Base-by-base conservation (phyloP, 352 stramenopile genomes). In the Aphanomyces invadans region DNA sequence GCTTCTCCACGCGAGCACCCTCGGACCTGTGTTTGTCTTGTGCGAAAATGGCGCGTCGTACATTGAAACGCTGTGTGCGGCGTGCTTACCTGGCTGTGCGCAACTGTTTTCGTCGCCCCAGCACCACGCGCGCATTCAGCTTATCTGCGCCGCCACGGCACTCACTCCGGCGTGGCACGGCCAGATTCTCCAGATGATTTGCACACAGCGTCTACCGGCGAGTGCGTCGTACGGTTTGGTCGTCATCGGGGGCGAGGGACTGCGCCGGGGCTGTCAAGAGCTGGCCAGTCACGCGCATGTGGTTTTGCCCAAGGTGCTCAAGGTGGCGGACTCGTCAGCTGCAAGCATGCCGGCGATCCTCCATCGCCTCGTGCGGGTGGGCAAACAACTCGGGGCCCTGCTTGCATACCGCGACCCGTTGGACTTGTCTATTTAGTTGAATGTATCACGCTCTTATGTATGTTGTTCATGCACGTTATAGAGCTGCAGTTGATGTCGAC, bases 1-100 rank as follows among this genome's bases (percentile, higher is more conserved):
- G 44, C 23, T 66, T 0, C 42, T 66, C 11, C 33, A 57, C 15
- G 59, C 59, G 3, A 44, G 44, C 12, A 25, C 36, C 19, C 25
- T 53, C 28, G 59, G 59, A 15, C 45, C 59, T 15, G 59, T 66
- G 2, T 66, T 66, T 59, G 46, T 66, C n/a, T 21, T 66, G 33
- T 62, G 33, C 33, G 59, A 66, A 66, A 38, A 57, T 25, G 44
- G 38, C 31, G 36, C 33, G 21, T 26, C 39, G 44, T 66, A 32
- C 59, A 55, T 66, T n/a, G 59, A 66, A 66, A 9, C 19, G 19
- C 46, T 66, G 15, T 66, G 59, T 29, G 3, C 15, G 5, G 51
- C 25, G 7, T 66, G 33, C 29, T 66, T 66, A 17, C 59, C 59
- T 28, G 29, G 59, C 17, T 66, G 59, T 25, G 59, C 59, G 17